Percentiles rank a stretch among this genome's conserved stretches.
These are phyloP conservation scores for Albophoma yamanashiensis DNA, from an alignment of 2,329 filamentous ascomycete genomes.

Conservation along the genomic window DNA sequence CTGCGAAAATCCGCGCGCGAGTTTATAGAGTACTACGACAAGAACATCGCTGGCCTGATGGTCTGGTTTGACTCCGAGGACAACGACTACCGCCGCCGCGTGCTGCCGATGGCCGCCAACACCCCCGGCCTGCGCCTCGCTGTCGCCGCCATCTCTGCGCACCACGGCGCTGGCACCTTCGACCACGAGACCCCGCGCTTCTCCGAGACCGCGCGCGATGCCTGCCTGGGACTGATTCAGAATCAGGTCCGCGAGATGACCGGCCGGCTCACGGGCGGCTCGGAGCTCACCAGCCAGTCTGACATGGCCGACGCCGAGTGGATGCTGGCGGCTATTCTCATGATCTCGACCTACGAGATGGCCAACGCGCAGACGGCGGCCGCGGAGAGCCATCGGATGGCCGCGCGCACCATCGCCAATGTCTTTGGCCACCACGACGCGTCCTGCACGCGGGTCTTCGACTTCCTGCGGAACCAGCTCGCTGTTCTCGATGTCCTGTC, in stretches of 20 bases:
- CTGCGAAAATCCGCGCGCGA: constrained; percentile 9
- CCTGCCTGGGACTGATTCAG: constrained; percentile 14
- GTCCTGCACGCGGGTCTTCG: constrained; percentile 11
- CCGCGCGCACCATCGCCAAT: constrained; percentile 17
- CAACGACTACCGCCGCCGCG: constrained; percentile 15
- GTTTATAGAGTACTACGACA: constrained; percentile 18
- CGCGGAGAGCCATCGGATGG: constrained; percentile 16
- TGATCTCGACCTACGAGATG: constrained; percentile 19
- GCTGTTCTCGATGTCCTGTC: constrained; percentile 16
- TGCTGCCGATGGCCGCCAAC: constrained; percentile 14
- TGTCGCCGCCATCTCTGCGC: constrained; percentile 16
- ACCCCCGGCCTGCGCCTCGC: constrained; percentile 16
- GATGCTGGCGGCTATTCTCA: constrained; percentile 18
- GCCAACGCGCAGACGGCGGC: constrained; percentile 12
- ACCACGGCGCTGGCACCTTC: constrained; percentile 14
- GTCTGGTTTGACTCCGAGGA: constrained; percentile 19
- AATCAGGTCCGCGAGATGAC: constrained; percentile 14
- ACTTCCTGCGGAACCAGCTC: constrained; percentile 17
- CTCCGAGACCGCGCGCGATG: constrained; percentile 16
- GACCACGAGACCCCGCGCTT: constrained; percentile 10
- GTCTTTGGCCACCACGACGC: constrained; percentile 12
- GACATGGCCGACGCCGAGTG: constrained; percentile 17
- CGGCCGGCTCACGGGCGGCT: constrained; percentile 9
- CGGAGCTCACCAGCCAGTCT: constrained; percentile 9
- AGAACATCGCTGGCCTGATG: constrained; percentile 17